Evolutionary conservation across 768 basidiomycete species (phyloP).

Genomic region (Myochromella boudieri): DNA sequence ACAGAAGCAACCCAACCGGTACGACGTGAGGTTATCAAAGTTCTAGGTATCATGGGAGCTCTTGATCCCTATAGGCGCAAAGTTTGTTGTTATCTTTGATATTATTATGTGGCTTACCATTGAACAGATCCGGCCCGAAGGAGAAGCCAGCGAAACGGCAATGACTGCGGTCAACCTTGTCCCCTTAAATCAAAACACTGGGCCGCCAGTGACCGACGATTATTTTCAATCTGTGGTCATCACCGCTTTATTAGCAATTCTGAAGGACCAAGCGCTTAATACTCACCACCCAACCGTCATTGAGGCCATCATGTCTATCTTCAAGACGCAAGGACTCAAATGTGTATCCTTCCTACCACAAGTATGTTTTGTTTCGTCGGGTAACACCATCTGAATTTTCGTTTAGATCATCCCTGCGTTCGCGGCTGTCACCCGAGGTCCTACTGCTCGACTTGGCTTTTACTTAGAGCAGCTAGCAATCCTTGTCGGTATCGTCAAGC

Average conservation of each 20-base stretch:
- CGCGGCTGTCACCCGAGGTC: slow-evolving; percentile 79
- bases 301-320: slow-evolving; percentile 98
- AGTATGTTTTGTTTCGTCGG: slow-evolving; percentile 36
- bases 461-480: slow-evolving; percentile 95
- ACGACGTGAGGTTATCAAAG: slow-evolving; percentile 88
- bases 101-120: slow-evolving; percentile 21
- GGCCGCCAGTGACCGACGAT: slow-evolving; percentile 77
- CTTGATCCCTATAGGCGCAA: slow-evolving; percentile 94
- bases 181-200: slow-evolving; percentile 59
- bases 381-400: slow-evolving; percentile 11
- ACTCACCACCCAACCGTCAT: slow-evolving; percentile 91
- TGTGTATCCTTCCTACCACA: slow-evolving; percentile 95
- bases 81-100: slow-evolving; percentile 38
- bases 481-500: slow-evolving; percentile 93
- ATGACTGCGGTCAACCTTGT: slow-evolving; percentile 67
- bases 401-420: slow-evolving; percentile 92
- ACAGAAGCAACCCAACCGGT: slow-evolving; percentile 73
- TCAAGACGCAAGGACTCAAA: slow-evolving; percentile 96
- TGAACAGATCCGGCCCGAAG: slow-evolving; percentile 53
- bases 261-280: slow-evolving; percentile 86
- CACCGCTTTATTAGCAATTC: slow-evolving; percentile 77
- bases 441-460: slow-evolving; percentile 81
- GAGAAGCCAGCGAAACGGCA: slow-evolving; percentile 63
- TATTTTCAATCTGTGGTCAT: slow-evolving; percentile 98
- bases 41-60: slow-evolving; percentile 93